Conservation (phyloP, 2,329 filamentous ascomycete species). For the Ramularia endophylla region DNA sequence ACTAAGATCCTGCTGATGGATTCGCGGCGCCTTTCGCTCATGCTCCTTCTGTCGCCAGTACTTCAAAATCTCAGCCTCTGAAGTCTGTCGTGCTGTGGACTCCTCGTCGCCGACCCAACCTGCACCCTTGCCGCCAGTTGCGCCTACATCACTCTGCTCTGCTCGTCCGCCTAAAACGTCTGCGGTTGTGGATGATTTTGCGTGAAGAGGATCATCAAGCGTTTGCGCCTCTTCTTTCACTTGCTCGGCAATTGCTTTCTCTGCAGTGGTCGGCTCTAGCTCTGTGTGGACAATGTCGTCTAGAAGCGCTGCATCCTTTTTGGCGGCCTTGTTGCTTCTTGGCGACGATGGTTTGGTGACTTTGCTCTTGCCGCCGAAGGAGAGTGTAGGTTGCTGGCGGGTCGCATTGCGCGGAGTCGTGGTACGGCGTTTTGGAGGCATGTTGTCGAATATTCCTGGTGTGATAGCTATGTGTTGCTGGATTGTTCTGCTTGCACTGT, state of each 20-base stretch:
- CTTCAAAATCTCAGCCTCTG: conserved; percentile 60
- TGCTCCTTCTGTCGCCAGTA: conserved; percentile 75
- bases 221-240: conserved; percentile 29
- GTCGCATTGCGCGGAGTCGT: conserved; percentile 40
- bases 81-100: conserved; percentile 57
- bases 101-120: conserved; percentile 39
- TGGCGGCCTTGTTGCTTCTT: conserved; percentile 29
- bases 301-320: conserved; percentile 33
- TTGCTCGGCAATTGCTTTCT: conserved; percentile 36
- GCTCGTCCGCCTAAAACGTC: conserved; percentile 29
- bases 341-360: conserved; percentile 52
- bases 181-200: conserved; percentile 18
- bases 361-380: conserved; percentile 49
- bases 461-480: not conserved
- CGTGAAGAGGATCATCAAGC: conserved; percentile 19
- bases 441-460: conserved; percentile 18
- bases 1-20: conserved; percentile 70
- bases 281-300: conserved; percentile 23
- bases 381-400: conserved; percentile 53
- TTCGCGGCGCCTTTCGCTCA: conserved; percentile 59
- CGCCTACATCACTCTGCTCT: conserved; percentile 27
- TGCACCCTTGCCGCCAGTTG: conserved; percentile 44
- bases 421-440: conserved; percentile 42
- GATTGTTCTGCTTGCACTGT: not conserved
- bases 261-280: conserved; percentile 33